phyloP scores from a whole-genome alignment of 805 yeast genomes.

The Cyberlindnera saturnus region DNA sequence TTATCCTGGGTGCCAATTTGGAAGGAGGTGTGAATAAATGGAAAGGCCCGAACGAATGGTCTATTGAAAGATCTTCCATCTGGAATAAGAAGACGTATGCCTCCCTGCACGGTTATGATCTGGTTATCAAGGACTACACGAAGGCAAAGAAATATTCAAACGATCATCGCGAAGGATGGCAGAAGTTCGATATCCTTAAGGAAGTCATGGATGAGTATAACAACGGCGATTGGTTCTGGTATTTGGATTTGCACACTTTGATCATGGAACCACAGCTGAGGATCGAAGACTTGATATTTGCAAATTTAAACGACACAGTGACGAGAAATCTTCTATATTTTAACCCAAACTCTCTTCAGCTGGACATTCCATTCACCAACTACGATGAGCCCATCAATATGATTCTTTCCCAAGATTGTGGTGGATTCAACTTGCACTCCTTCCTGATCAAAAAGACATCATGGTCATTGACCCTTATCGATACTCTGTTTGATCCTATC shows the following conservation, averaged over 20 bases:
- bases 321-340: conserved; percentile 29
- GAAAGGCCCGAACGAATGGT: conserved; percentile 36
- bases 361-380: conserved; percentile 26
- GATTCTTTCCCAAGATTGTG: conserved; percentile 35
- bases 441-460: conserved; percentile 32
- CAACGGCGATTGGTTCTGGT: conserved; percentile 35
- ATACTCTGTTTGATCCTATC: conserved; percentile 36
- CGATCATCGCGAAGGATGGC: conserved; percentile 44
- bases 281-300: conserved; percentile 30
- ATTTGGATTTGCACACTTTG: conserved; percentile 33
- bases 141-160: conserved; percentile 42
- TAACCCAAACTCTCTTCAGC: conserved; percentile 29
- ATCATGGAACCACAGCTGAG: conserved; percentile 35
- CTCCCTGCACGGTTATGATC: conserved; percentile 41
- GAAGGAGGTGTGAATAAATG: conserved; percentile 36
- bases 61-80: conserved; percentile 42
- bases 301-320: conserved; percentile 24
- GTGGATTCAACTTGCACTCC: conserved; percentile 36
- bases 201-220: conserved; percentile 29
- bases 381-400: conserved; percentile 31
- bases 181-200: conserved; percentile 32
- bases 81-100: conserved; percentile 43
- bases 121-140: conserved; percentile 40
- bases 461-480: conserved; percentile 33
- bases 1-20: conserved; percentile 33